These are phyloP conservation scores for Glebionis coronaria DNA, from an alignment of 129 eudicot genomes.

Conservation along the genomic window DNA sequence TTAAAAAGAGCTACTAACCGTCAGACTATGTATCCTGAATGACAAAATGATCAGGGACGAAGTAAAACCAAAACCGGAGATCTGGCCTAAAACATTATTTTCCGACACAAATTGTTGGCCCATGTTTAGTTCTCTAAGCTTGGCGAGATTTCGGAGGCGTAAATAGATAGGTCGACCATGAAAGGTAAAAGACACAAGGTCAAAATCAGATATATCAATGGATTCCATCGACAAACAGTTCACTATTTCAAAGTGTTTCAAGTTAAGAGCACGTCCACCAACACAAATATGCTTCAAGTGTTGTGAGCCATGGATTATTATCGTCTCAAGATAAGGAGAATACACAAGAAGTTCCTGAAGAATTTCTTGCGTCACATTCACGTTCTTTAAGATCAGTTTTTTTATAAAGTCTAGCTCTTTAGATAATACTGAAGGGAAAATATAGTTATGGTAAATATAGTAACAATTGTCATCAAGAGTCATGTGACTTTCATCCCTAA, in stretches of 20 bases:
- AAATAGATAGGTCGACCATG: conserved; percentile 30
- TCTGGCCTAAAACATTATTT: conserved; percentile 28
- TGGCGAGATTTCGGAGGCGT: conserved; percentile 30
- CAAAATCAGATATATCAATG: conserved; percentile 24
- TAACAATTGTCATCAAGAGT: too few relatives aligned
- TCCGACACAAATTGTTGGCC: conserved; percentile 19
- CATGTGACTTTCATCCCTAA: neutral
- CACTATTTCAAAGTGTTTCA: conserved; percentile 38
- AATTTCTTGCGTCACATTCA: too few relatives aligned
- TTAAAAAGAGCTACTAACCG: neutral
- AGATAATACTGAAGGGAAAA: conserved; percentile 7
- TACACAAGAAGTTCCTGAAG: too few relatives aligned
- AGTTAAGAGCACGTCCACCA: conserved; percentile 18
- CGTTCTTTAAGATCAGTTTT: conserved; percentile 24
- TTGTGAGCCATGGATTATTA: conserved; percentile 26
- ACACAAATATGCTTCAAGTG: conserved; percentile 27
- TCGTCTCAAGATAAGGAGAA: too few relatives aligned
- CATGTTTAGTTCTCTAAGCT: conserved; percentile 33
- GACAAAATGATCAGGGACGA: conserved; percentile 27
- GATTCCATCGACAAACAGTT: conserved; percentile 18
- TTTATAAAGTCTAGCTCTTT: conserved; percentile 17
- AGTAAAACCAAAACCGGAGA: conserved; percentile 30
- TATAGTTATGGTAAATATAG: too few relatives aligned
- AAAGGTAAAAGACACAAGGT: conserved; percentile 39
- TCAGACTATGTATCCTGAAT: neutral